These are phyloP conservation scores for Trichoderma citrinoviride DNA, from an alignment of 2,329 filamentous ascomycete genomes.

Conservation along the genomic window DNA sequence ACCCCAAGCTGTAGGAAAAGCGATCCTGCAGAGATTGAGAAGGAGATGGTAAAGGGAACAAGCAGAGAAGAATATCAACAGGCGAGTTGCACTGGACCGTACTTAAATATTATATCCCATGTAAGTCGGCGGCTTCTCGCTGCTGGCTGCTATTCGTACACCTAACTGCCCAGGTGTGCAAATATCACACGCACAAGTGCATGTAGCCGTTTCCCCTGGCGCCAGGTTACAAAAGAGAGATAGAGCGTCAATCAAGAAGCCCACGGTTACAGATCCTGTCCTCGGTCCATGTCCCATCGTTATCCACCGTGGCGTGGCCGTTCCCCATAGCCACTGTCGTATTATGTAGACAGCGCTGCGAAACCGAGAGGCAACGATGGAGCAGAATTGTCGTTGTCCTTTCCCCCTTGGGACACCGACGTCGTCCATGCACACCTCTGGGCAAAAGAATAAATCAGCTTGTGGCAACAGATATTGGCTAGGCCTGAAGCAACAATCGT, in stretches of 20 bases:
- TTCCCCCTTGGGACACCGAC: conserved; percentile 19
- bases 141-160: no score
- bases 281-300: background rate
- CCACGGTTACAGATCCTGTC: background rate
- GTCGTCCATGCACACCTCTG: background rate
- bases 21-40: background rate
- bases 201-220: background rate
- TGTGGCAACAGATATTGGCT: background rate
- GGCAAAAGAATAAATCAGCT: background rate
- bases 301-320: background rate
- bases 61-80: background rate
- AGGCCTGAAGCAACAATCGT: background rate
- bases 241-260: background rate
- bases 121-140: no score
- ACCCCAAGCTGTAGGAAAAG: background rate
- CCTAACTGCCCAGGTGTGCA: background rate
- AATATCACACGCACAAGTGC: background rate
- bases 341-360: background rate
- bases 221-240: no score
- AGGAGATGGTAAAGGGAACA: background rate
- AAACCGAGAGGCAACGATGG: background rate
- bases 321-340: background rate
- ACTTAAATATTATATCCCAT: conserved; percentile 1
- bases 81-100: background rate
- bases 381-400: background rate